phyloP scores from a whole-genome alignment of 2,329 filamentous ascomycete genomes.

The Cryphonectria parasitica region DNA sequence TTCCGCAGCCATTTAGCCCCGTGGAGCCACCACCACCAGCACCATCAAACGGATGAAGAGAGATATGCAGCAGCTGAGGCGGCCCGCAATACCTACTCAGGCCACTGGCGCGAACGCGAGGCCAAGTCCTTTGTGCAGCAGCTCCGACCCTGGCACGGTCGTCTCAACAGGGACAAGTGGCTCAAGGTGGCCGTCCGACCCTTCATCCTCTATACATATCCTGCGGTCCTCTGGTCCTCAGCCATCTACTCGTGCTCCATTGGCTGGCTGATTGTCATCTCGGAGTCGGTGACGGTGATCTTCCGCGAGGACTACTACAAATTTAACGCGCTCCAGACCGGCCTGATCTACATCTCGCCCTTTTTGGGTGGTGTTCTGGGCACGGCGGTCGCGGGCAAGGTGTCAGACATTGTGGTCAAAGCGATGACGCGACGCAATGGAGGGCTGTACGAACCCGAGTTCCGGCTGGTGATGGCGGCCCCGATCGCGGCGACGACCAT shows the following conservation, averaged over 20 bases:
- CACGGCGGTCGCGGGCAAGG: conserved; percentile 86
- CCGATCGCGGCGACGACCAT: conserved; percentile 79
- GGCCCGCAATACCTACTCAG: conserved; percentile 64
- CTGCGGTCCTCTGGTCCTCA: conserved; percentile 85
- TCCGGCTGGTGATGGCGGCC: conserved; percentile 83
- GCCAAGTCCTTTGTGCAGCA: conserved; percentile 74
- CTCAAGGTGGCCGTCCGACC: conserved; percentile 76
- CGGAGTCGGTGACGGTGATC: conserved; percentile 81
- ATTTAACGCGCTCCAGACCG: conserved; percentile 79
- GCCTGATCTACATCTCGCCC: conserved; percentile 86
- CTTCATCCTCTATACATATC: conserved; percentile 85
- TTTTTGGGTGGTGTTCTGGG: conserved; percentile 88
- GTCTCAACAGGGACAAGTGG: conserved; percentile 80
- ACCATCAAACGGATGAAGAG: conserved; percentile 45
- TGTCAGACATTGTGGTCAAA: conserved; percentile 83
- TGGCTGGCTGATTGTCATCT: conserved; percentile 94
- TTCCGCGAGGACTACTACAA: conserved; percentile 76
- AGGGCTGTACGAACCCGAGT: conserved; percentile 95
- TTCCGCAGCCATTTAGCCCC: conserved; percentile 20
- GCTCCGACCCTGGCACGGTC: conserved; percentile 76
- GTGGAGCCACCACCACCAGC: conserved; percentile 15
- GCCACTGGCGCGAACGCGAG: conserved; percentile 67
- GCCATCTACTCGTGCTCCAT: conserved; percentile 85
- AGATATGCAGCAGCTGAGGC: conserved; percentile 44
- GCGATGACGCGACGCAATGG: conserved; percentile 83